Evolutionary conservation across 192 early-diverging fungal species (phyloP), one percentile per base, ranked within the genome.

Genomic region (Gigaspora rosea): DNA sequence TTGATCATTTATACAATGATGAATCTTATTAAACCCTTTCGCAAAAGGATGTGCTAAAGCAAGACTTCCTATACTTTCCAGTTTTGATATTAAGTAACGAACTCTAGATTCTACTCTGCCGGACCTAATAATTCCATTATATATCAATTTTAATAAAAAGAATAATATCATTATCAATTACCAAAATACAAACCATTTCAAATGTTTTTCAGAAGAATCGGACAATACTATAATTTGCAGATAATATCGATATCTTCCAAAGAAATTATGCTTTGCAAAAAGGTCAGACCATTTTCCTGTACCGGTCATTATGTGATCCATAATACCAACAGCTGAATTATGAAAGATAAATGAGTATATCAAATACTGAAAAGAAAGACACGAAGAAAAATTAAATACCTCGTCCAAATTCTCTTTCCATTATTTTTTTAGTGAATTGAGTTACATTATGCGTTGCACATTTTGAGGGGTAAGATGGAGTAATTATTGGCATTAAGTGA

Each of bases 401-500:
- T 52, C 92, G 87, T 76, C 90, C 87, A 72, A 97, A 93, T 85
- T 99, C 97, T 16, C 87, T 82, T 13, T 88, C 90, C 73, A 96
- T 98, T 16, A 99, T 90, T 5, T 75, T 78, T 32, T 91, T 89
- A 0, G 97, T 98, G 4, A 95, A 97, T 66, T 85, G 78, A 2
- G 94, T 95, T 13, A 99, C 96, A 78, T 98, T 99, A 82, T 98
- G 96, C 3, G 97, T 99, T 4, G 96, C 90, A 81, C 96, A 98
- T 96, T 97, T 98, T 32, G 94, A 95, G 36, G 97, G 97, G 76
- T 99, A 99, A 3, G 97, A 96, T 6, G 97, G 97, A 11, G 97
- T 99, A 78, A 99, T 99, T 71, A 99, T 94, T 8, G 97, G 97
- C 95, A 99, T 97, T 32, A 89, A 86, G 80, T 99, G 97, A 8